These are phyloP conservation scores for Solanum etuberosum DNA, from an alignment of 257 asterid genomes.

Conservation along the genomic window DNA sequence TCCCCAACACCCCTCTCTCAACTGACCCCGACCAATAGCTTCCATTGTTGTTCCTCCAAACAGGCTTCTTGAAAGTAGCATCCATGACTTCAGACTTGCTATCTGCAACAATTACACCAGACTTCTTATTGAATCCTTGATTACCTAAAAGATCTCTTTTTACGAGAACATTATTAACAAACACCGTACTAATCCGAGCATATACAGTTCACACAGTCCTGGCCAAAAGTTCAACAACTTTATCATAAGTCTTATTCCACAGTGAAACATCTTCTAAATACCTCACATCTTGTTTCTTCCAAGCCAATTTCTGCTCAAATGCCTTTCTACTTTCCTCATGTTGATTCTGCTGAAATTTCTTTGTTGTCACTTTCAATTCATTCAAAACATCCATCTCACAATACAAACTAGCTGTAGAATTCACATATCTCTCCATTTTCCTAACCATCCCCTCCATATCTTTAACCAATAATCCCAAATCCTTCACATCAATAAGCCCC, in stretches of 20 bases:
- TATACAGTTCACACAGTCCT: constrained; percentile 68
- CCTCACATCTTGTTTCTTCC: constrained; percentile 79
- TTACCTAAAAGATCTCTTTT: constrained; percentile 7
- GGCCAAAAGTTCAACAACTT: constrained; percentile 62
- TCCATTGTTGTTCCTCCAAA: constrained; percentile 18
- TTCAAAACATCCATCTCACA: constrained; percentile 60
- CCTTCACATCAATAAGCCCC: constrained; percentile 54
- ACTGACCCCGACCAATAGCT: constrained; percentile 7
- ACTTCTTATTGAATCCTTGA: constrained; percentile 19
- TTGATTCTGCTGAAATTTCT: constrained; percentile 67
- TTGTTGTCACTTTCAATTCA: constrained; percentile 63
- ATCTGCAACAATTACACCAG: constrained; percentile 6
- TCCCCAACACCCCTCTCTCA: constrained; percentile 17
- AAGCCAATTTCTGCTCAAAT: constrained; percentile 61
- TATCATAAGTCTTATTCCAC: constrained; percentile 79
- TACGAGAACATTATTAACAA: constrained; percentile 23
- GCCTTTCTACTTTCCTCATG: constrained; percentile 68
- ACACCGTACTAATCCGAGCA: constrained; percentile 39
- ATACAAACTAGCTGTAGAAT: constrained; percentile 41
- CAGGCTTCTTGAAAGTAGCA: constrained; percentile 10
- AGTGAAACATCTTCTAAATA: constrained; percentile 71
- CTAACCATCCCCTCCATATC: constrained; percentile 76
- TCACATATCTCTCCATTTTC: constrained; percentile 75
- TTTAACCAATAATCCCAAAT: constrained; percentile 72
- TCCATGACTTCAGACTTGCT: constrained; percentile 4